These are phyloP conservation scores for Thalassiosira livingstoniorum DNA, from an alignment of 352 stramenopile genomes.

Conservation along the genomic window DNA sequence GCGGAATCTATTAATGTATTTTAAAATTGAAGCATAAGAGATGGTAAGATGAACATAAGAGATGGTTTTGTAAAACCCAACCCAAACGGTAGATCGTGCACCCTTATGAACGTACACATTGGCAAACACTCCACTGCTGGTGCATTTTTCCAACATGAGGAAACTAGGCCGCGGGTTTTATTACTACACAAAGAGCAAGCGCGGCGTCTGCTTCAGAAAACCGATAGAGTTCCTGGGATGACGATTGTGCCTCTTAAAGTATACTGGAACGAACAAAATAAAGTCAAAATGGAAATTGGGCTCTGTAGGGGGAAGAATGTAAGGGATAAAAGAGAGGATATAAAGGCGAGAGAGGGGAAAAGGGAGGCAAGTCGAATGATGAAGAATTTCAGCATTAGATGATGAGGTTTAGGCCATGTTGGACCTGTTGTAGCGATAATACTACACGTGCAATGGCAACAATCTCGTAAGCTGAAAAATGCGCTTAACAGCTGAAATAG, in stretches of 20 bases:
- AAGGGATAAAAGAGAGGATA: constrained; percentile 75
- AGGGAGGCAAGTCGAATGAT: constrained; percentile 77
- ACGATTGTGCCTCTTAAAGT: constrained; percentile 80
- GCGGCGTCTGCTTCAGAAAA: constrained; percentile 67
- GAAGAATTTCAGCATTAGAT: constrained; percentile 73
- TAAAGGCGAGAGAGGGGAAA: constrained; percentile 76
- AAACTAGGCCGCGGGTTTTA: constrained; percentile 63
- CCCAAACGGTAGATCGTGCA: constrained; percentile 66
- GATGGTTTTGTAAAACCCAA: constrained; percentile 74
- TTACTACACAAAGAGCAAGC: constrained; percentile 72
- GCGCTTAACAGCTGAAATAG: too few species aligned
- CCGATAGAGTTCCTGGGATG: constrained; percentile 68
- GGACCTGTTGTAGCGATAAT: too few species aligned
- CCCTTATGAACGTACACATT: constrained; percentile 82
- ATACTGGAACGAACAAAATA: constrained; percentile 83
- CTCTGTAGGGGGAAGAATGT: constrained; percentile 78
- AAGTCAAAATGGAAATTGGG: constrained; percentile 80
- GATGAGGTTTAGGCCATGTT: too few species aligned
- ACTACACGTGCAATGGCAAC: too few species aligned
- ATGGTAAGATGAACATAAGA: constrained; percentile 84
- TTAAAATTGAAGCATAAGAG: constrained; percentile 57
- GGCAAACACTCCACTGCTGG: constrained; percentile 71
- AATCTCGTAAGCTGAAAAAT: too few species aligned
- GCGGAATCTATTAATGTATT: background rate
- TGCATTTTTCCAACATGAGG: constrained; percentile 82